These are phyloP conservation scores for Xylaria telfairii DNA, from an alignment of 495 filamentous ascomycete species.

Conservation along the genomic window DNA sequence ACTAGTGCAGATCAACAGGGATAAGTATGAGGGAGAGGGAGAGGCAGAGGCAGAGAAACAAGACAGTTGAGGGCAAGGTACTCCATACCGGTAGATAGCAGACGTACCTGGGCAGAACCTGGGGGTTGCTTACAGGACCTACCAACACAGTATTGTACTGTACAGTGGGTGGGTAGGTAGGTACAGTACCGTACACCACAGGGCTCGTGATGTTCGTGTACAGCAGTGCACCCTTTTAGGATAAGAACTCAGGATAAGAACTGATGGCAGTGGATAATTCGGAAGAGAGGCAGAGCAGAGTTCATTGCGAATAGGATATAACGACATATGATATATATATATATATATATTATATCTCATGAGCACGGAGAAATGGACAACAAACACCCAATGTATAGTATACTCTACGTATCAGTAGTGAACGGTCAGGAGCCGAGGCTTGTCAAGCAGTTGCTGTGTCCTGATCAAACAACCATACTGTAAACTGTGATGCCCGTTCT, in stretches of 20 bases:
- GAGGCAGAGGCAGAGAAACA: background rate
- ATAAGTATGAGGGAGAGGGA: background rate
- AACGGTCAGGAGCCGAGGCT: slow-evolving; percentile 7
- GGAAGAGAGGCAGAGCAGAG: background rate
- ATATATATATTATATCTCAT: too few relatives aligned
- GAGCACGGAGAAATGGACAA: background rate
- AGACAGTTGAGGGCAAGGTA: slow-evolving; percentile 10
- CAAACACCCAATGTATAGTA: background rate
- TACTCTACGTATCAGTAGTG: background rate
- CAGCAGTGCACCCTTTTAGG: too few relatives aligned
- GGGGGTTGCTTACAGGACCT: too few relatives aligned
- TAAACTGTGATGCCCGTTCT: background rate
- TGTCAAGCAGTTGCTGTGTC: background rate
- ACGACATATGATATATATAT: background rate
- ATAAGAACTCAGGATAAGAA: too few relatives aligned
- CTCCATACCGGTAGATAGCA: background rate
- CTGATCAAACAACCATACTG: background rate
- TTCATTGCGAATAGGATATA: background rate
- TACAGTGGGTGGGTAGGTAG: too few relatives aligned
- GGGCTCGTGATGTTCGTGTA: too few relatives aligned
- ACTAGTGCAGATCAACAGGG: background rate
- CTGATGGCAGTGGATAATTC: background rate
- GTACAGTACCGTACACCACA: too few relatives aligned
- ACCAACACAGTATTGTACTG: too few relatives aligned
- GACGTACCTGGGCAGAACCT: background rate